Evolutionary conservation across 768 basidiomycete species (phyloP), one percentile per base, ranked within the genome.

Genomic region (Suillus subalutaceus): DNA sequence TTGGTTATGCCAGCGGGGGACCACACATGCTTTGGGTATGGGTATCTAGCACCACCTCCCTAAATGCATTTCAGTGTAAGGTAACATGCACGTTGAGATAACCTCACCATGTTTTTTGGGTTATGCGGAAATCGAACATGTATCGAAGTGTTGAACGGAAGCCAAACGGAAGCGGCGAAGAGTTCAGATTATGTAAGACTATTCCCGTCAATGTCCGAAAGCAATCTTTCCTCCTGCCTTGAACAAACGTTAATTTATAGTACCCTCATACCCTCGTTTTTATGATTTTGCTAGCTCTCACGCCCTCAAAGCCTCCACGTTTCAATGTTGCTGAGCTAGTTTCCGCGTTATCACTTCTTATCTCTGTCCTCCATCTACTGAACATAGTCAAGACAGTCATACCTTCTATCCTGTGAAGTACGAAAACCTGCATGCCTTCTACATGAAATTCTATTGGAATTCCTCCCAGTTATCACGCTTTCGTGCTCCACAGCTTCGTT

Each of bases 1-100:
- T 59, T 26, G 26, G 23, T 79, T 78, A 67, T 63, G 93, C 94
- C 94, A 70, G 95, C 85, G 74, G 96, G 96, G 30, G 94, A 91
- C 94, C 94, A 98, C 64, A 97, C 96, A 74, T 92, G 86, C 83
- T 96, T 96, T 40, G 94, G 96, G 77, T 90, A 97, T 10, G 95
- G 94, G 84, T 93, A 97, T 80, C 93, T 89, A 63, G 81, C 86
- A 68, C 91, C 92, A 79, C 92, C 92, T 56, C 92, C 92, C 92
- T 93, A 65, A 15, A 59, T 9, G 16, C 26, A 30, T 59, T 18
- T 41, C 58, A 59, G 26, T 26, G 26, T 59, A 59, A 41, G 40
- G 58, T 18, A 30, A 23, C 15, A 18, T 41, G 18, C 16, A 59
- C 18, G 16, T 59, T 26, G 38, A 10, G 58, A 41, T 30, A 12